These are phyloP conservation scores for Krasilnikovozyma curviuscula DNA, from an alignment of 768 basidiomycete species.

Conservation along the genomic window DNA sequence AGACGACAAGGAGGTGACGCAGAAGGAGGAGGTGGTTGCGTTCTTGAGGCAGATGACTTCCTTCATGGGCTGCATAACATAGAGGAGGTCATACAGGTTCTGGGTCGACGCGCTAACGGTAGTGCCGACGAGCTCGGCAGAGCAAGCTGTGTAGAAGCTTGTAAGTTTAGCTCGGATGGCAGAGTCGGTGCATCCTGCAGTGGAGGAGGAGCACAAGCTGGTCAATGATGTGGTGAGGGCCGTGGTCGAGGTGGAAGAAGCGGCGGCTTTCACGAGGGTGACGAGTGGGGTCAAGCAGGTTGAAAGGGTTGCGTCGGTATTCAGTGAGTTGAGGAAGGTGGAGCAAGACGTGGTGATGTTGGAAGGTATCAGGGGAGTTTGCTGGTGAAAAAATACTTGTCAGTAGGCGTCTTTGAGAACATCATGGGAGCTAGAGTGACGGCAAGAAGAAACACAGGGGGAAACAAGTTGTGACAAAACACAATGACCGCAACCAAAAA, in stretches of 20 bases:
- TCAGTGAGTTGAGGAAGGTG: conserved; percentile 45
- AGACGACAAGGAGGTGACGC: conserved; percentile 36
- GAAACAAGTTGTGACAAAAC: too few relatives aligned
- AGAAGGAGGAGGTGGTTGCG: conserved; percentile 44
- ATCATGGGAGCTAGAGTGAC: too few relatives aligned
- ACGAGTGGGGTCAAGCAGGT: conserved; percentile 28
- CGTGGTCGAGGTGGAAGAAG: conserved; percentile 15
- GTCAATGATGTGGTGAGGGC: conserved; percentile 25
- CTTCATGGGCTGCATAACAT: conserved; percentile 45
- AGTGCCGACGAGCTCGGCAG: conserved; percentile 41
- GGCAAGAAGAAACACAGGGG: too few relatives aligned
- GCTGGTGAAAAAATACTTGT: too few relatives aligned
- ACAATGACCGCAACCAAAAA: too few relatives aligned
- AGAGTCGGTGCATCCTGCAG: conserved; percentile 27
- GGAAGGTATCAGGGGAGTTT: conserved; percentile 2
- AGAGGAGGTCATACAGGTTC: conserved; percentile 60
- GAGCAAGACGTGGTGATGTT: conserved; percentile 21
- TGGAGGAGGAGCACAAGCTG: conserved; percentile 36
- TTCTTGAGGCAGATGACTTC: conserved; percentile 58
- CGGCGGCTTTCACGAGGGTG: conserved; percentile 28
- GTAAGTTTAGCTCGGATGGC: conserved; percentile 44
- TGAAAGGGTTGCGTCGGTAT: conserved; percentile 37
- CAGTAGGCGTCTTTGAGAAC: too few relatives aligned
- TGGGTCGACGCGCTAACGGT: too few relatives aligned
- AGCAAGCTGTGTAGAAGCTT: conserved; percentile 52